Conservation (phyloP, 2,329 filamentous ascomycete genomes). For the Phaeosphaeria sp. region DNA sequence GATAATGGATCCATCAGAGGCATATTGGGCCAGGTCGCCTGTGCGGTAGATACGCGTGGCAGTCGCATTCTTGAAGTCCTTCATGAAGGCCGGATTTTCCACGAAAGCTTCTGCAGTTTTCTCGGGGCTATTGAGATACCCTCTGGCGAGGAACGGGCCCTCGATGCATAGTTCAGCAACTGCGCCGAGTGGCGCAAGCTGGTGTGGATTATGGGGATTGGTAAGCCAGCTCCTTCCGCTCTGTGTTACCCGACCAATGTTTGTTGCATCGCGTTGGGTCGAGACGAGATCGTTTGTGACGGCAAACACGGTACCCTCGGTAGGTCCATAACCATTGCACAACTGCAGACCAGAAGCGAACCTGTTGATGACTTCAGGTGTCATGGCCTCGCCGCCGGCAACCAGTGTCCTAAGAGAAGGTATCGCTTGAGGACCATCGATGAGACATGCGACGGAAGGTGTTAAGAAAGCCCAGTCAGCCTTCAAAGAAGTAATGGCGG, state of each 20-base stretch:
- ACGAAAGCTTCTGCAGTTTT: slow-evolving; percentile 37
- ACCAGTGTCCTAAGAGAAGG: slow-evolving; percentile 48
- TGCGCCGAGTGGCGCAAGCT: slow-evolving; percentile 39
- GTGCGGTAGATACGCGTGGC: slow-evolving; percentile 38
- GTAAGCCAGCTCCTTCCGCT: slow-evolving; percentile 39
- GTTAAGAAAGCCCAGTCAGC: slow-evolving; percentile 44
- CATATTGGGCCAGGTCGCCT: slow-evolving; percentile 42
- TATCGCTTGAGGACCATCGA: slow-evolving; percentile 39
- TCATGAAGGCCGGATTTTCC: slow-evolving; percentile 31
- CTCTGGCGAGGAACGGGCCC: slow-evolving; percentile 38
- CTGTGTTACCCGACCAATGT: slow-evolving; percentile 31
- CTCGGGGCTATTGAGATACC: slow-evolving; percentile 35
- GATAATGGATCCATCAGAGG: slow-evolving; percentile 32
- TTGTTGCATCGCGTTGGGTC: slow-evolving; percentile 24
- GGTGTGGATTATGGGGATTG: slow-evolving; percentile 29
- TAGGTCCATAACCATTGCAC: slow-evolving; percentile 39
- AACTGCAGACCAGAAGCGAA: slow-evolving; percentile 33
- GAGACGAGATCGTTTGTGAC: slow-evolving; percentile 34
- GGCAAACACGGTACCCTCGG: slow-evolving; percentile 35
- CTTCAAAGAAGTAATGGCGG: slow-evolving; percentile 36
- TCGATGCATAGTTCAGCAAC: slow-evolving; percentile 42
- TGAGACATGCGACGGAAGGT: slow-evolving; percentile 44
- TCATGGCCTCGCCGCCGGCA: slow-evolving; percentile 37
- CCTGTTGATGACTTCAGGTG: slow-evolving; percentile 32
- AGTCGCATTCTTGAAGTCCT: slow-evolving; percentile 11